phyloP scores from a whole-genome alignment of 2,329 filamentous ascomycete genomes.

The Fusarium avenaceum region DNA sequence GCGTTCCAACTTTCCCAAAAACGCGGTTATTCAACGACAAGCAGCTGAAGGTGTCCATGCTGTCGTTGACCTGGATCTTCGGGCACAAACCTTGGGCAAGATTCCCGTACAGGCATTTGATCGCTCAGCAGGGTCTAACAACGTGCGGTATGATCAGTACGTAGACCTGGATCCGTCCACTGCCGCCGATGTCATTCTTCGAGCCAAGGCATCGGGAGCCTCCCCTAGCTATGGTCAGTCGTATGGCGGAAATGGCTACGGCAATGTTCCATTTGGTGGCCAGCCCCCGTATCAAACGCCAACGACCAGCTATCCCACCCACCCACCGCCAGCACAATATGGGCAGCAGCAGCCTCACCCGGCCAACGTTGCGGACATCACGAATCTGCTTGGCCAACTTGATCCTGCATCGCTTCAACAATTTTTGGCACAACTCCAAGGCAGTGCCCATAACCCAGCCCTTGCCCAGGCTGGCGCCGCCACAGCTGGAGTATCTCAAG shows the following conservation, averaged over 20 bases:
- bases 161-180: slow-evolving; percentile 82
- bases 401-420: slow-evolving; percentile 79
- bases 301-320: slow-evolving; percentile 47
- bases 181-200: slow-evolving; percentile 83
- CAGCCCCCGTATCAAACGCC: slow-evolving; percentile 49
- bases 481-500: slow-evolving; percentile 49
- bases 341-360: slow-evolving; percentile 48
- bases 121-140: slow-evolving; percentile 78
- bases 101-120: slow-evolving; percentile 90
- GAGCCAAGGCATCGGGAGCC: slow-evolving; percentile 68
- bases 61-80: slow-evolving; percentile 80
- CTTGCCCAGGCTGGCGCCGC: slow-evolving; percentile 36
- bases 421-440: slow-evolving; percentile 71
- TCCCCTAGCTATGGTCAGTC: slow-evolving; percentile 51
- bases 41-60: slow-evolving; percentile 90
- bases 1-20: slow-evolving; percentile 80
- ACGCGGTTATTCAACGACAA: slow-evolving; percentile 85
- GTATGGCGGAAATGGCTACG: slow-evolving; percentile 48
- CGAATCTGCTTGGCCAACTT: slow-evolving; percentile 74
- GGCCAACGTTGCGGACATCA: slow-evolving; percentile 65
- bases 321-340: slow-evolving; percentile 52
- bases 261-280: slow-evolving; percentile 52
- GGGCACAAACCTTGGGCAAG: slow-evolving; percentile 77
- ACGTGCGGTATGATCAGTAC: slow-evolving; percentile 89
- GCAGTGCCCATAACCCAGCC: slow-evolving; percentile 33